phyloP scores from a whole-genome alignment of 352 stramenopile species.

The Globisporangium canariense region DNA sequence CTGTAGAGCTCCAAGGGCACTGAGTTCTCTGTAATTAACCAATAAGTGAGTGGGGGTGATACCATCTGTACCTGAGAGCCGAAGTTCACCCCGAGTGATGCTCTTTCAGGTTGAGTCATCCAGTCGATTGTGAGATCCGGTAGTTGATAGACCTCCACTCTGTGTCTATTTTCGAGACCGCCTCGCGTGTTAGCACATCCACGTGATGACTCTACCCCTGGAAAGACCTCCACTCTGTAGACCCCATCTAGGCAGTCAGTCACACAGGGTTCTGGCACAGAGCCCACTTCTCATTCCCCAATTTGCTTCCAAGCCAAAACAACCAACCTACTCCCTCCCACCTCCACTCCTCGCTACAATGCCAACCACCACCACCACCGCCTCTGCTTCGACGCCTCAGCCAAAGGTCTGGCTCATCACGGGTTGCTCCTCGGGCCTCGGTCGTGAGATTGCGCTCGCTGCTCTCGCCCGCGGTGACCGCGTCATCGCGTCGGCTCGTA shows the following conservation, averaged over 20 bases:
- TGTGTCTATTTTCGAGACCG: neutral
- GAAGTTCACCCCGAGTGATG: neutral
- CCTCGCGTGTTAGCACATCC: neutral
- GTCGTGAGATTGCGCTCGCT: constrained; percentile 23
- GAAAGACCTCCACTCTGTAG: neutral
- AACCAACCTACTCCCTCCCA: neutral
- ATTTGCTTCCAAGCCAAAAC: neutral
- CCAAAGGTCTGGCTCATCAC: constrained; percentile 18
- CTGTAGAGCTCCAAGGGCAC: too few relatives aligned
- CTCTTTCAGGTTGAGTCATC: neutral
- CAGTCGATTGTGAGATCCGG: neutral
- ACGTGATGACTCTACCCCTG: neutral
- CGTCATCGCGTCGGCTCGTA: constrained; percentile 38
- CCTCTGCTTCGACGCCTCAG: neutral
- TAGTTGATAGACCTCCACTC: neutral
- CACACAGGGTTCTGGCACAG: neutral
- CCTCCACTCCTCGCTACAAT: neutral
- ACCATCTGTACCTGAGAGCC: too few relatives aligned
- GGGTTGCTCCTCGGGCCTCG: constrained; percentile 18
- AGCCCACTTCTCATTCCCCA: neutral
- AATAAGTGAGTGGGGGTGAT: too few relatives aligned
- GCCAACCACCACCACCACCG: neutral
- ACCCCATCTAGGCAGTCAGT: too few relatives aligned
- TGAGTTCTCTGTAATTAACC: too few relatives aligned
- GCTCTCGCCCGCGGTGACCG: constrained; percentile 27